Conservation (phyloP, 495 filamentous ascomycete genomes). For the Rostrohypoxylon terebratum region DNA sequence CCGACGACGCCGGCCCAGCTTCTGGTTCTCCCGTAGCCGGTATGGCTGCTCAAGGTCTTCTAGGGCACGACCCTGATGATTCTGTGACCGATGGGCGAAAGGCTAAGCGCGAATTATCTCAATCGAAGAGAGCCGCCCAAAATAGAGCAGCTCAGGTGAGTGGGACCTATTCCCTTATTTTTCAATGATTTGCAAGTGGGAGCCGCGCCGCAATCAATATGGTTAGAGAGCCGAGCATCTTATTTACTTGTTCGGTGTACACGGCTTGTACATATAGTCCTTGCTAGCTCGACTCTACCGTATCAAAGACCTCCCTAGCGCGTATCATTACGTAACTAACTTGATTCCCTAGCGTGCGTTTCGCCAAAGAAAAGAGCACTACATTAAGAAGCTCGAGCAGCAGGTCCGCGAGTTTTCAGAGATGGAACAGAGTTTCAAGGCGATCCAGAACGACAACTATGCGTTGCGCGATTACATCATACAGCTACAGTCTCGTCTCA, state of each 20-base stretch:
- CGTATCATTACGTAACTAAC: conserved; percentile 48
- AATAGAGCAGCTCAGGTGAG: conserved; percentile 95
- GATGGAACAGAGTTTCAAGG: conserved; percentile 77
- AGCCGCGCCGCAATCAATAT: conserved; percentile 20
- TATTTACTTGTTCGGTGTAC: conserved; percentile 23
- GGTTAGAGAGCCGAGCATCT: conserved; percentile 25
- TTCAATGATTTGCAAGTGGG: conserved; percentile 33
- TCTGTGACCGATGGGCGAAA: conserved; percentile 57
- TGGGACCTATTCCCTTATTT: conserved; percentile 23
- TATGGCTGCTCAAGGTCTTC: conserved; percentile 50
- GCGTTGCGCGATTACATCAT: conserved; percentile 91
- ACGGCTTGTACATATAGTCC: conserved; percentile 6
- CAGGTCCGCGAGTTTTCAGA: conserved; percentile 80
- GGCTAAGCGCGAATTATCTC: conserved; percentile 87
- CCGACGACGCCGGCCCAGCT: conserved; percentile 49
- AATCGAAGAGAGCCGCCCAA: conserved; percentile 94
- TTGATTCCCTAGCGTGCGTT: conserved; percentile 79
- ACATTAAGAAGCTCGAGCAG: conserved; percentile 96
- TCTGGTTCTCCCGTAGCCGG: conserved; percentile 43
- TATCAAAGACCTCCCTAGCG: conserved; percentile 8
- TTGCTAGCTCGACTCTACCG: conserved; percentile 24
- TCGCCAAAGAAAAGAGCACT: conserved; percentile 95
- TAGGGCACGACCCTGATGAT: conserved; percentile 49
- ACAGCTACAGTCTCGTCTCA: conserved; percentile 85
- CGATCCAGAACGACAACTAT: conserved; percentile 87